Percentiles rank a stretch among this genome's conserved stretches.
These are phyloP conservation scores for Chaetomiaceae sp. DNA, from an alignment of 2,329 filamentous ascomycete genomes.

Conservation along the genomic window DNA sequence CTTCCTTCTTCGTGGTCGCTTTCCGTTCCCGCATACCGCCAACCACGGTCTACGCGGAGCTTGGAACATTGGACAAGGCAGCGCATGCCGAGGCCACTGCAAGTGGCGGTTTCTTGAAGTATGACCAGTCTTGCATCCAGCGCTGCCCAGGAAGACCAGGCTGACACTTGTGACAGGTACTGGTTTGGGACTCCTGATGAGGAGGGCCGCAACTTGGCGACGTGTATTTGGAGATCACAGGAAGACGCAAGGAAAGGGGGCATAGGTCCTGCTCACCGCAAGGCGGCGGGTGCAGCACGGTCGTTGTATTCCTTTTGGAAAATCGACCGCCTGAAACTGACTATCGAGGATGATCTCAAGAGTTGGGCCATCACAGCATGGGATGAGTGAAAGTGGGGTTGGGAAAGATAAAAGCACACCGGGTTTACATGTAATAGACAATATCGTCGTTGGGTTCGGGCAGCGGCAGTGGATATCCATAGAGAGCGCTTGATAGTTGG, in stretches of 20 bases:
- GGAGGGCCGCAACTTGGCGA: slow-evolving; percentile 73
- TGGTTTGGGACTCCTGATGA: slow-evolving; percentile 78
- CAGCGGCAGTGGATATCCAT: too few relatives aligned
- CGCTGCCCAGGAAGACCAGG: not conserved
- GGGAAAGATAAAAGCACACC: not conserved
- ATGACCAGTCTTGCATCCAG: slow-evolving; percentile 27
- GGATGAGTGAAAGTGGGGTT: slow-evolving; percentile 30
- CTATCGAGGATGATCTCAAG: slow-evolving; percentile 59
- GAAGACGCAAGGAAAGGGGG: slow-evolving; percentile 57
- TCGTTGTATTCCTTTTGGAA: slow-evolving; percentile 62
- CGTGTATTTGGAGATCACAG: slow-evolving; percentile 62
- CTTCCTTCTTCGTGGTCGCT: slow-evolving; percentile 75
- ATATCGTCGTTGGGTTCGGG: too few relatives aligned
- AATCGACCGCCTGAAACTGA: slow-evolving; percentile 66
- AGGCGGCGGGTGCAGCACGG: slow-evolving; percentile 62
- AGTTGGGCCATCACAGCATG: slow-evolving; percentile 61
- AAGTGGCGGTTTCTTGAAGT: slow-evolving; percentile 79
- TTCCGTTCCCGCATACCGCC: slow-evolving; percentile 71
- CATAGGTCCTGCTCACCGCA: slow-evolving; percentile 53
- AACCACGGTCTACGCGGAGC: slow-evolving; percentile 60
- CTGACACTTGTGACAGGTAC: slow-evolving; percentile 50
- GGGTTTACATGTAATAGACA: too few relatives aligned
- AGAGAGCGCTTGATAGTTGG: too few relatives aligned
- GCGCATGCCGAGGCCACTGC: slow-evolving; percentile 75
- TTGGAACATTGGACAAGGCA: slow-evolving; percentile 69